phyloP scores from a whole-genome alignment of 768 basidiomycete species.

The Amanita subjunquillea region DNA sequence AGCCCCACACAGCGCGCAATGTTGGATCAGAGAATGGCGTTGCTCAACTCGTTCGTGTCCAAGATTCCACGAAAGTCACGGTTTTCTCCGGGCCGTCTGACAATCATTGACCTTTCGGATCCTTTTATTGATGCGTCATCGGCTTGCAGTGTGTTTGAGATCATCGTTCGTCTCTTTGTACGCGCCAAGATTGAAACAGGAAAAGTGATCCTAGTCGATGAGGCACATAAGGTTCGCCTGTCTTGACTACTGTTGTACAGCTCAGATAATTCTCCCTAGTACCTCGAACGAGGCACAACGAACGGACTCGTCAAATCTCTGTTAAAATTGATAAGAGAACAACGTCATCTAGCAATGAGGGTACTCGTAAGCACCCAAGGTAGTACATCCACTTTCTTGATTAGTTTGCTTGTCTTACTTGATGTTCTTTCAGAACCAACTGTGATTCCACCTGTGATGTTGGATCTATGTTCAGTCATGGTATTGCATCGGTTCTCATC shows the following conservation, averaged over 20 bases:
- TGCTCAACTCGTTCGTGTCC: conserved; percentile 50
- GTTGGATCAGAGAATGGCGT: conserved; percentile 52
- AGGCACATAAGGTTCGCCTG: conserved; percentile 55
- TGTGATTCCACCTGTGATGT: conserved; percentile 53
- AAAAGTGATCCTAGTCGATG: conserved; percentile 64
- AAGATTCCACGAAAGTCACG: conserved; percentile 15
- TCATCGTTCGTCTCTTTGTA: conserved; percentile 54
- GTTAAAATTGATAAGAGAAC: conserved; percentile 51
- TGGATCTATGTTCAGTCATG: conserved; percentile 55
- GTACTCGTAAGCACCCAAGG: conserved; percentile 72
- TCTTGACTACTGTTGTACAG: conserved; percentile 20
- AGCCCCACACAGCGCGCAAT: conserved; percentile 45
- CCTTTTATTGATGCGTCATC: conserved; percentile 60
- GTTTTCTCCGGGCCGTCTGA: conserved; percentile 48
- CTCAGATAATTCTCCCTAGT: conserved; percentile 23
- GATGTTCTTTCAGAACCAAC: conserved; percentile 46
- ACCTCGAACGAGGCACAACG: conserved; percentile 33
- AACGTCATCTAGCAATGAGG: conserved; percentile 63
- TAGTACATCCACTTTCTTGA: conserved; percentile 10
- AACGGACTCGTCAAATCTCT: conserved; percentile 50
- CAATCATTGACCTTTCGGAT: conserved; percentile 63
- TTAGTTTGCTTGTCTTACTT: conserved; percentile 1
- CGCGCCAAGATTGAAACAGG: conserved; percentile 50
- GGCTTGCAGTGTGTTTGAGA: conserved; percentile 65
- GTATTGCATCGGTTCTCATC: conserved; percentile 73